Evolutionary conservation across 2,329 filamentous ascomycete species (phyloP), one percentile per base, ranked within the genome.

Genomic region (Sporothrix sp.): DNA sequence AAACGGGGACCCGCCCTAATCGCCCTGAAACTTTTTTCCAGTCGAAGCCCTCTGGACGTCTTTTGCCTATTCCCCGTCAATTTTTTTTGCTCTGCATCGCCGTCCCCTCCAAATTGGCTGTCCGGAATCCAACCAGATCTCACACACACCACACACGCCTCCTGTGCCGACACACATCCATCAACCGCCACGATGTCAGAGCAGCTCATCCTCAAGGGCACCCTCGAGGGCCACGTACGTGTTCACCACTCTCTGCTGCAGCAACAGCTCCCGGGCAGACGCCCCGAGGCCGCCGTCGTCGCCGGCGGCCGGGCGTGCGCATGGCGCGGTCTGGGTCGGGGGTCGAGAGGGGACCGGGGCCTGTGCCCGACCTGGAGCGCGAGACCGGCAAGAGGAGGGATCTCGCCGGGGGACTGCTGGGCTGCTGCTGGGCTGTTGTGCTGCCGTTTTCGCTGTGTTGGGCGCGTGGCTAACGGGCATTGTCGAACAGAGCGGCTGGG

Each of bases 181-280:
- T 32, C 39, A 47, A 50, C 35, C 32, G 40, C 50, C 68, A 72
- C 66, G 66, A 93, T 93, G 87, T 84, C 85, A 79, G 87, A 93
- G 81, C 85, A 91, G 81, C 79, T 93, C 73, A 88, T 94, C 78
- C 85, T 93, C 75, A 90, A 91, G 80, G 88, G 88, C 73, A 93
- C 87, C 80, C 87, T 95, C 73, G 87, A 93, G 85, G 91, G 91
- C 84, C 91, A 97, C 84, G 78, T 81, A 79, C 70, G 78, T 81
- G 63, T 54, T 52, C 45, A n/a, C 21, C 23, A n/a, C 37, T 30
- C 11, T 45, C 47, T 21, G 32, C 5, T 30, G 5, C 18, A 7
- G 18, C 40, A 37, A 16, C 40, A 32, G 27, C 27, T 49, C 20
- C 18, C 13, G 13, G 43, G 25, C n/a, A 30, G 14, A 10, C 36